Base-by-base conservation (phyloP, 768 basidiomycete genomes). In the Butyriboletus loyo region DNA sequence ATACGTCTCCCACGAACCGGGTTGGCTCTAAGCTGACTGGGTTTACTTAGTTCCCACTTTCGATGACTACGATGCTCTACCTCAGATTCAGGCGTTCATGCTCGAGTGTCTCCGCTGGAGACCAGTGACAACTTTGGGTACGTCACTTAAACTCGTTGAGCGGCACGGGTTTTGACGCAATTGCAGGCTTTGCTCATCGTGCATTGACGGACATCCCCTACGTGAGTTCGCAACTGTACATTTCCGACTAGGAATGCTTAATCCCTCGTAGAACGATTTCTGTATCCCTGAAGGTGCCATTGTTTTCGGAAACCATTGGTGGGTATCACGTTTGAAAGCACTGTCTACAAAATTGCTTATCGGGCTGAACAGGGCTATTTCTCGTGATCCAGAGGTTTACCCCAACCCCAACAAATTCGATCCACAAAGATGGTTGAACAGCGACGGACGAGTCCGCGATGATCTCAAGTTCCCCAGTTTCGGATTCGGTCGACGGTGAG, bases 141-240 rank as follows among this genome's bases (percentile, higher is more conserved):
- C 9, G 53, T 40, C 43, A 4, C 8, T 44, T 34, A 1, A 30
- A 15, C 30, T 25, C 27, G 31, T 10, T 17, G 8, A 22, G 8
- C 15, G 7, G 45, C 37, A 4, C 22, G 5, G 9, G 1, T 34
- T 28, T 37, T 56, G 44, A 66, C 8, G 4, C 11, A 2, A 7
- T 44, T 28, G 3, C 43, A 64, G 85, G 85, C 1, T 84, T 86
- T 55, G 74, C 83, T 4, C 87, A 89, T 56, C 78, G 79, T 40
- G 79, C 86, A 1, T 81, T 79, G 2, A 78, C 78, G 50, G 85
- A 88, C 46, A 79, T 89, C 28, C 63, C 80, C 24, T 88, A 83
- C 75, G 84, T 83, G 50, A 56, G 67, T 67, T 42, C 36, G n/a
- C 14, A 6, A 3, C 8, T 19, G 8, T 7, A 30, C 7, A 11